Conservation (phyloP, 805 yeast species). For the Kazachstania kunashirensis region DNA sequence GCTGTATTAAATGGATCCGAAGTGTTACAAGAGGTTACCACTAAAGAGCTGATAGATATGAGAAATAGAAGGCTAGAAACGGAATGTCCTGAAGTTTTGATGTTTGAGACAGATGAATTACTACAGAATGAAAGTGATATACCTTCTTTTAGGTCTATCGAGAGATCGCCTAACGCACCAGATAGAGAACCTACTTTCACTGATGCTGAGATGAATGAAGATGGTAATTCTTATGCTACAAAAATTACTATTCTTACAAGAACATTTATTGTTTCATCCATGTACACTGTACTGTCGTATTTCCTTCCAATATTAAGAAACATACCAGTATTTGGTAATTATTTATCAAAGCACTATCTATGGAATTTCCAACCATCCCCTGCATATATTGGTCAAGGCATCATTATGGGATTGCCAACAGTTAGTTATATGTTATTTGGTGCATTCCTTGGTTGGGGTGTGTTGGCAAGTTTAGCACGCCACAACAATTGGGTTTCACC, state of each 20-base stretch:
- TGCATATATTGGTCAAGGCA: conserved; percentile 95
- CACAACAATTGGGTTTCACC: conserved; percentile 80
- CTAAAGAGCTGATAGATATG: conserved; percentile 29
- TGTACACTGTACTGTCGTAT: conserved; percentile 62
- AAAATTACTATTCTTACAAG: conserved; percentile 50
- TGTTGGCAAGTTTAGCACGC: conserved; percentile 75
- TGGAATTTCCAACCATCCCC: conserved; percentile 96
- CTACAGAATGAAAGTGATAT: neutral
- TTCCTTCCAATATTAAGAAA: conserved; percentile 59
- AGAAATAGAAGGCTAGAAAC: conserved; percentile 17
- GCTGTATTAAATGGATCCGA: conserved; percentile 74
- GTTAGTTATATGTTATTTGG: conserved; percentile 88
- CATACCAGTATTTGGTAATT: conserved; percentile 67
- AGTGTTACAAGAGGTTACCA: conserved; percentile 31
- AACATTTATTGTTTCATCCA: conserved; percentile 62
- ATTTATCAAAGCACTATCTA: conserved; percentile 51
- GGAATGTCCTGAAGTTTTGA: conserved; percentile 22
- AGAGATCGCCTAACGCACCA: neutral
- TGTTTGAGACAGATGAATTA: conserved; percentile 9
- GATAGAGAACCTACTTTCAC: neutral
- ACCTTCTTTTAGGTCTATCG: too few relatives aligned
- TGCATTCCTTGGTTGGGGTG: conserved; percentile 82
- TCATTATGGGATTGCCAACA: conserved; percentile 91
- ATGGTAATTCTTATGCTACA: conserved; percentile 20
- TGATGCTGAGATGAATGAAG: neutral